Evolutionary conservation across 2,329 filamentous ascomycete genomes (phyloP).

Genomic region (Elsinoe fawcettii): DNA sequence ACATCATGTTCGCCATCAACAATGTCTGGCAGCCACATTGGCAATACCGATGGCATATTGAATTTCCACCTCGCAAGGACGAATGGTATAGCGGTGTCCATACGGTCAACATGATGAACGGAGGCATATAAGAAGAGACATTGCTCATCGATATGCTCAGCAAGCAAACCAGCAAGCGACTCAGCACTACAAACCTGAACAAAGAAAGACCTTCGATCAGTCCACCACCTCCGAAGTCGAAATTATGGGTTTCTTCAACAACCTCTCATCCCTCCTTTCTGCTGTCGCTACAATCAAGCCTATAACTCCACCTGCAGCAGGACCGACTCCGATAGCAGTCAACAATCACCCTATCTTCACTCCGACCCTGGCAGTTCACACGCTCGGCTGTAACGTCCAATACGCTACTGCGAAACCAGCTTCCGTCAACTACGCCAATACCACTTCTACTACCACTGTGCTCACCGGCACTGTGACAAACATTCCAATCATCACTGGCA

Average conservation of each 20-base stretch:
- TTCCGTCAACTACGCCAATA: background rate
- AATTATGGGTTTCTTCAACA: background rate
- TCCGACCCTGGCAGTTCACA: background rate
- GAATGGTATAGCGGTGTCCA: background rate
- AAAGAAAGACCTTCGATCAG: no score
- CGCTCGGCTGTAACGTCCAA: background rate
- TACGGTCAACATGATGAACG: background rate
- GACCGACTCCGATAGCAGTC: background rate
- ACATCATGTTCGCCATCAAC: background rate
- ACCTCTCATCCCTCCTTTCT: background rate
- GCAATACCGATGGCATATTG: background rate
- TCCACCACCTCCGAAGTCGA: no score
- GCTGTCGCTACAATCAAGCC: background rate
- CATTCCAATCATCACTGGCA: background rate
- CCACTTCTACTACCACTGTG: background rate
- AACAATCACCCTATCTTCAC: background rate
- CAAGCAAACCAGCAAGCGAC: background rate
- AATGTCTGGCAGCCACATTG: conserved; percentile 2
- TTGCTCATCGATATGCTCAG: background rate
- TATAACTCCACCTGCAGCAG: background rate
- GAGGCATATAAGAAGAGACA: background rate
- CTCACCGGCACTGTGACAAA: background rate
- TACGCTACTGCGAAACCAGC: background rate
- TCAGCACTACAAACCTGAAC: no score
- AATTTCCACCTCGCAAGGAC: background rate